Percentiles rank a stretch among this genome's conserved stretches.
These are phyloP conservation scores for Penicillium bialowiezense DNA, from an alignment of 495 filamentous ascomycete genomes.

Conservation along the genomic window DNA sequence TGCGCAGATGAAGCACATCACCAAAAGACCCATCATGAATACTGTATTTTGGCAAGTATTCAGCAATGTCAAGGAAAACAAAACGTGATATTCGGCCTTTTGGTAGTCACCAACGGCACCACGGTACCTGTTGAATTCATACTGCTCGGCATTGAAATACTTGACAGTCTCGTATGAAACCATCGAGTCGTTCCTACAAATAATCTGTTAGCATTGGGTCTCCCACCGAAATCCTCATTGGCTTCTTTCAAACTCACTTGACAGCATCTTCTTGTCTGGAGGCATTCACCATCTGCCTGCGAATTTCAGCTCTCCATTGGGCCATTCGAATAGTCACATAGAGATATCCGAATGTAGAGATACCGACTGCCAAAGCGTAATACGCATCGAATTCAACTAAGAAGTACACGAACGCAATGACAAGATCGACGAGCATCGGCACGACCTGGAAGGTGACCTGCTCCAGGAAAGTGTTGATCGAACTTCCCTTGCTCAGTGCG, in stretches of 20 bases:
- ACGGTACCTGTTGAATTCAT: conserved; percentile 86
- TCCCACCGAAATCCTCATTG: neutral
- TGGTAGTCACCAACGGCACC: conserved; percentile 79
- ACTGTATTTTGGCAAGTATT: conserved; percentile 92
- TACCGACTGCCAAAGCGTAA: conserved; percentile 85
- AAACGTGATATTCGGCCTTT: conserved; percentile 79
- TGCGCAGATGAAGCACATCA: conserved; percentile 80
- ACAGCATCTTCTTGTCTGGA: conserved; percentile 93
- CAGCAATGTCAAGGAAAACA: conserved; percentile 85
- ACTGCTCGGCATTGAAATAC: conserved; percentile 95
- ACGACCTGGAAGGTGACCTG: conserved; percentile 93
- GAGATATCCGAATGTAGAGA: conserved; percentile 94
- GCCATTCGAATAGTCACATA: conserved; percentile 96
- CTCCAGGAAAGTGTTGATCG: conserved; percentile 96
- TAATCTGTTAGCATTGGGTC: neutral
- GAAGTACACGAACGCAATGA: conserved; percentile 84
- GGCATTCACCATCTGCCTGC: conserved; percentile 90
- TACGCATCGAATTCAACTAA: conserved; percentile 76
- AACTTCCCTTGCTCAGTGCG: conserved; percentile 89
- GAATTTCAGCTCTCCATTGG: conserved; percentile 84
- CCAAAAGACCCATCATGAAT: conserved; percentile 85
- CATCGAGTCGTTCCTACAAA: conserved; percentile 83
- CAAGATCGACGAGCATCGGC: conserved; percentile 90
- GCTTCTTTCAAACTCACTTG: conserved; percentile 47
- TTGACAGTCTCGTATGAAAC: conserved; percentile 98